Percentiles rank a stretch among this genome's conserved stretches.
Conservation (phyloP, 192 early-diverging fungal genomes). For the Coemansia sp. region DNA sequence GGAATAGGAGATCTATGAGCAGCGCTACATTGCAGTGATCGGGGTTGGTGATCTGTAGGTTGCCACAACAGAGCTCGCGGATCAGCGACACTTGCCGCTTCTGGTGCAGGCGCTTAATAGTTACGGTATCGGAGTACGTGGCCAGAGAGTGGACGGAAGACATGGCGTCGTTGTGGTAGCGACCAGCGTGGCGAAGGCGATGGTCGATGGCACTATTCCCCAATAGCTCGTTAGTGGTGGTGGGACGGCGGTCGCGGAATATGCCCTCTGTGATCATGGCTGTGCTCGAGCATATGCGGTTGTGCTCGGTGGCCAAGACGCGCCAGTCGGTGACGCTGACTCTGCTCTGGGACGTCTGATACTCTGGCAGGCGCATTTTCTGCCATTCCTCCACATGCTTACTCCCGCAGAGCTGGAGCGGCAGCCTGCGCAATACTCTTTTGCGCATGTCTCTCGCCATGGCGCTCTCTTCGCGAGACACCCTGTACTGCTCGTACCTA, state of each 20-base stretch:
- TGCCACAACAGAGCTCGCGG: slow-evolving; percentile 83
- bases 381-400: slow-evolving; percentile 47
- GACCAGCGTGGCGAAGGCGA: not conserved
- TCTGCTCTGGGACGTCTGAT: slow-evolving; percentile 21
- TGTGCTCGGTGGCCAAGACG: slow-evolving; percentile 18
- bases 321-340: slow-evolving; percentile 41
- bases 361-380: slow-evolving; percentile 42
- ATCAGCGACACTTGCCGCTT: slow-evolving; percentile 62
- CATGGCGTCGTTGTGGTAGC: not conserved
- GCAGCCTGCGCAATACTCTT: slow-evolving; percentile 8
- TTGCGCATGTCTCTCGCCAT: slow-evolving; percentile 6
- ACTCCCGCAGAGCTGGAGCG: slow-evolving; percentile 39
- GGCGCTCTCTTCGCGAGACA: slow-evolving; percentile 6
- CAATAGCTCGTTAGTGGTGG: not conserved
- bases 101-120: slow-evolving; percentile 28
- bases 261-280: slow-evolving; percentile 29
- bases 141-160: slow-evolving; percentile 15
- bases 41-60: slow-evolving; percentile 88
- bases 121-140: slow-evolving; percentile 8
- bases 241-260: slow-evolving; percentile 20
- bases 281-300: slow-evolving; percentile 20
- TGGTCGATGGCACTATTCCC: not conserved
- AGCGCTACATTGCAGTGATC: slow-evolving; percentile 90
- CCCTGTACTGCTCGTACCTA: not conserved
- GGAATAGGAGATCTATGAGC: slow-evolving; percentile 73